Evolutionary conservation across 208 protist species (phyloP).

Genomic region (Trypanosoma scelopori): DNA sequence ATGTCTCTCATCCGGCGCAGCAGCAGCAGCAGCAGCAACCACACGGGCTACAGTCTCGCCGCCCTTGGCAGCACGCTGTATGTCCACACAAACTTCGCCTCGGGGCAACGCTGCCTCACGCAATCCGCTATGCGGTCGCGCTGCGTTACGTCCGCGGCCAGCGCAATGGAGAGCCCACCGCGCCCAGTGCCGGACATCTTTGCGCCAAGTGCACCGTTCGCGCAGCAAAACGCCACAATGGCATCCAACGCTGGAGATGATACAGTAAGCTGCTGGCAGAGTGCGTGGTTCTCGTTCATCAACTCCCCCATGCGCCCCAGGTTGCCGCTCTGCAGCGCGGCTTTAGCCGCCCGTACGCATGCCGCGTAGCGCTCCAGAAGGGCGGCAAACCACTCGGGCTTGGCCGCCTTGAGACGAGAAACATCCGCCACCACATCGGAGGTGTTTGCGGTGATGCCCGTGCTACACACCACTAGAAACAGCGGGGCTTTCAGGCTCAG

Average conservation of each 20-base stretch:
- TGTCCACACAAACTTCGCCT: constrained; percentile 74
- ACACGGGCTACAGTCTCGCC: constrained; percentile 2
- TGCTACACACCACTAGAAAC: constrained; percentile 80
- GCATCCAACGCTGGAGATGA: constrained; percentile 67
- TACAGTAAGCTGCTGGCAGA: constrained; percentile 63
- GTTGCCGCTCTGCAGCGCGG: constrained; percentile 50
- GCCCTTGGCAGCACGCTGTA: constrained; percentile 44
- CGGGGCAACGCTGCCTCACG: constrained; percentile 40
- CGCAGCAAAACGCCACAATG: constrained; percentile 51
- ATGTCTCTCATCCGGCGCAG: too few relatives aligned
- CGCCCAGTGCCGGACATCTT: constrained; percentile 84
- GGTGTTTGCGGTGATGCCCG: constrained; percentile 83
- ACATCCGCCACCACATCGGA: constrained; percentile 68
- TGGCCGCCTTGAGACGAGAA: constrained; percentile 37
- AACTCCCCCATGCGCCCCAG: constrained; percentile 40
- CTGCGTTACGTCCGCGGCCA: constrained; percentile 32
- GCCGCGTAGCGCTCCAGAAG: constrained; percentile 43
- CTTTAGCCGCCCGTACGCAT: constrained; percentile 36
- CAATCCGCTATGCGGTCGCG: constrained; percentile 44
- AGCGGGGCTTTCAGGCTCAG: constrained; percentile 36
- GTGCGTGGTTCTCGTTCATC: constrained; percentile 68
- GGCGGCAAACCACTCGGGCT: constrained; percentile 44
- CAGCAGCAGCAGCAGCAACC: too few relatives aligned
- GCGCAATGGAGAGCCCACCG: constrained; percentile 71
- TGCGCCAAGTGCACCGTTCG: constrained; percentile 60